phyloP scores from a whole-genome alignment of 2,329 filamentous ascomycete genomes.

The Lachnellula occidentalis region DNA sequence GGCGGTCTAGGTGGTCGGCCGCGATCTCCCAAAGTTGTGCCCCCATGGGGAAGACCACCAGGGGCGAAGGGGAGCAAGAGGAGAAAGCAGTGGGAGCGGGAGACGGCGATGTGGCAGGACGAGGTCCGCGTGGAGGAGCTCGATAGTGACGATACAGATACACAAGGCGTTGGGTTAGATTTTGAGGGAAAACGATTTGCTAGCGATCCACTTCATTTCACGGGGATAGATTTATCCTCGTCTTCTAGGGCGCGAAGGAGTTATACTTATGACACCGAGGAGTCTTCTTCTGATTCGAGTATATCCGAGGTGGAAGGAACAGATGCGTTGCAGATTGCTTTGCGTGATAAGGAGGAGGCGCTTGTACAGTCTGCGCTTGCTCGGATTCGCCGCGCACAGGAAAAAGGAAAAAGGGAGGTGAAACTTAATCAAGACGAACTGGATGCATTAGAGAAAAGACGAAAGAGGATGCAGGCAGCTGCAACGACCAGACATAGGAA shows the following conservation, averaged over 20 bases:
- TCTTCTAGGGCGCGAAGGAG: slow-evolving; percentile 20
- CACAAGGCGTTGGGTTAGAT: slow-evolving; percentile 48
- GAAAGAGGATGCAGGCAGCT: slow-evolving; percentile 46
- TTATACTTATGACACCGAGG: slow-evolving; percentile 39
- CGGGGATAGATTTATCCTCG: slow-evolving; percentile 52
- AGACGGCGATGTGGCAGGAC: slow-evolving; percentile 46
- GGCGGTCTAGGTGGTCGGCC: slow-evolving; percentile 99
- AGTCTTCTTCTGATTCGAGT: slow-evolving; percentile 31
- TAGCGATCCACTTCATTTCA: slow-evolving; percentile 57
- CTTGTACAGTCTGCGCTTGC: slow-evolving; percentile 73
- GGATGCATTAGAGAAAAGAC: slow-evolving; percentile 67
- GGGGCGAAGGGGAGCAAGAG: slow-evolving; percentile 70
- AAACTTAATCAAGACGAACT: slow-evolving; percentile 75
- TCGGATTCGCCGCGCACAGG: slow-evolving; percentile 73
- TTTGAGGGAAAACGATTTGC: slow-evolving; percentile 45
- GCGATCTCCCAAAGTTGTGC: slow-evolving; percentile 93
- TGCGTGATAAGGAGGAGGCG: slow-evolving; percentile 64
- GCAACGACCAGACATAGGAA: slow-evolving; percentile 21
- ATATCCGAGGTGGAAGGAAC: slow-evolving; percentile 48
- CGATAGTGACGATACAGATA: slow-evolving; percentile 51
- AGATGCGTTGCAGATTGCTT: slow-evolving; percentile 46
- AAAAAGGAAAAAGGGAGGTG: slow-evolving; percentile 71
- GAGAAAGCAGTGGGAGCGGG: slow-evolving; percentile 46
- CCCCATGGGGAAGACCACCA: slow-evolving; percentile 99
- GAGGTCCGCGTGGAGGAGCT: slow-evolving; percentile 57